Evolutionary conservation across 345 rosid genomes (phyloP).

Genomic region (Salix arbutifolia): DNA sequence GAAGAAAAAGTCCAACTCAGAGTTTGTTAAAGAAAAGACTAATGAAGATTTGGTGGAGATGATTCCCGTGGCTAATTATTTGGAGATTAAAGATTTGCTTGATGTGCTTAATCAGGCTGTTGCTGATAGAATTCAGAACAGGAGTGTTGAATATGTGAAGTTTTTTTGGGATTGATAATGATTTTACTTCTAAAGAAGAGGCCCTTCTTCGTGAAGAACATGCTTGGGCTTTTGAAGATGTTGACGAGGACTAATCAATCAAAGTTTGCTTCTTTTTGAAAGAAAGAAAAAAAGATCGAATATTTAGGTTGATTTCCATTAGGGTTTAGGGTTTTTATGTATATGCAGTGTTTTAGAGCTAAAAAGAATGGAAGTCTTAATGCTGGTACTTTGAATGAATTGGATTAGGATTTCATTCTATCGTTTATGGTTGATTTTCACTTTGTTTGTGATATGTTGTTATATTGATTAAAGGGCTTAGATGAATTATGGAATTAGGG

Average conservation of each 20-base stretch:
- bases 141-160: constrained; percentile 40
- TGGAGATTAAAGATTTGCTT: constrained; percentile 28
- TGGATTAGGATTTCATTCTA: neutral
- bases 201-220: constrained; percentile 10
- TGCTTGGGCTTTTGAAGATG: constrained; percentile 32
- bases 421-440: too few species aligned
- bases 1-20: constrained; percentile 4
- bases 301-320: neutral
- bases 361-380: neutral
- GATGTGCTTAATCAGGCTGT: constrained; percentile 21
- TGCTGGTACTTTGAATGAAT: neutral
- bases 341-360: neutral
- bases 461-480: neutral
- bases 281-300: too few species aligned
- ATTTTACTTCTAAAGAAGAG: constrained; percentile 39
- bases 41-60: constrained; percentile 26
- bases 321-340: neutral
- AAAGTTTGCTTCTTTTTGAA: neutral
- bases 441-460: too few species aligned
- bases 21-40: constrained; percentile 5
- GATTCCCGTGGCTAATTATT: constrained; percentile 31
- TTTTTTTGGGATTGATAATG: constrained; percentile 36
- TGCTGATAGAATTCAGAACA: constrained; percentile 35
- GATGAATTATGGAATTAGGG: neutral
- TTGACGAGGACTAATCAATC: constrained; percentile 15